Evolutionary conservation across 306 rosid genomes (phyloP).

Genomic region (Cyclanthera cordifolia): DNA sequence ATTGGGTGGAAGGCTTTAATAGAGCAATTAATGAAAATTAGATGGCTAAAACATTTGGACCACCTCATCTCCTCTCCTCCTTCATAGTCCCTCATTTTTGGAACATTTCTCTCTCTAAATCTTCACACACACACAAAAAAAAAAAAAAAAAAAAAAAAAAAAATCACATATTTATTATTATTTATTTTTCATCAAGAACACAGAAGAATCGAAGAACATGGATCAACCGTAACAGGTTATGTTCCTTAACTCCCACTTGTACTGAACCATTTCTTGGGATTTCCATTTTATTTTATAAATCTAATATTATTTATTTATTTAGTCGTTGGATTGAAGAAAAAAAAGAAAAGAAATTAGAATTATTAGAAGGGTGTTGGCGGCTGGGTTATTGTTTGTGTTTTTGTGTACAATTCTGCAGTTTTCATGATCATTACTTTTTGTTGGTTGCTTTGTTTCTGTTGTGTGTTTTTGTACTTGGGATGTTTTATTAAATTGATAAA

Average conservation of each 20-base stretch:
- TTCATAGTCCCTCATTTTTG: conserved; percentile 44
- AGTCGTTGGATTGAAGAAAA: background rate
- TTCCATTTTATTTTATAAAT: background rate
- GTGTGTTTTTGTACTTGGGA: background rate
- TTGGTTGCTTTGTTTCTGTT: background rate
- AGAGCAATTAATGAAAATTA: conserved; percentile 56
- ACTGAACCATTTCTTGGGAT: conserved; percentile 47
- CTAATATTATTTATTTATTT: background rate
- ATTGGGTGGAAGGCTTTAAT: conserved; percentile 54
- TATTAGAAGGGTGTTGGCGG: background rate
- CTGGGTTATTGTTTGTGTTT: background rate
- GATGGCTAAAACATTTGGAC: conserved; percentile 53
- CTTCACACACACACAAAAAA: no score
- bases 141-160: no score
- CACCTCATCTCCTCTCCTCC: conserved; percentile 48
- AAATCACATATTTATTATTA: background rate
- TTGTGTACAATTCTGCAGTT: background rate
- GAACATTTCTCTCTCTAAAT: conserved; percentile 29
- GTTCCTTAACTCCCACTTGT: conserved; percentile 49
- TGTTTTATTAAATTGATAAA: background rate
- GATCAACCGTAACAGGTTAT: background rate
- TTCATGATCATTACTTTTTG: background rate
- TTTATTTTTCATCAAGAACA: background rate
- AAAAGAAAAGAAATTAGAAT: background rate
- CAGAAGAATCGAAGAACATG: background rate